Evolutionary conservation across 78 protist species (phyloP).

Genomic region (Chrysochromulina tobinii): DNA sequence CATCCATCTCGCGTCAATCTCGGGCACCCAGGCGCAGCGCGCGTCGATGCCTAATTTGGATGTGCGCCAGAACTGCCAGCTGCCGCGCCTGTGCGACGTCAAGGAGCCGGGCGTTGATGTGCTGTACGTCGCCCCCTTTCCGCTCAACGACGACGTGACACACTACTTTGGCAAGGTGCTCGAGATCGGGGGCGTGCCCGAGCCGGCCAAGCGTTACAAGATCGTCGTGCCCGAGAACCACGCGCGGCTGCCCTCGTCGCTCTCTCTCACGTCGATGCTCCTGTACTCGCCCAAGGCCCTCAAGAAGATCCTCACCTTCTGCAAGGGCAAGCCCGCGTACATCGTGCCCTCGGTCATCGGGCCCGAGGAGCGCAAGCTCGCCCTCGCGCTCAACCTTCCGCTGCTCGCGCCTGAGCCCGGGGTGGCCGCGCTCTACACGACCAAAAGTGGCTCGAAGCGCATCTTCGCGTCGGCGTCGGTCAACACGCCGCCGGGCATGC

Average conservation of each 20-base stretch:
- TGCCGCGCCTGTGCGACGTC: conserved; percentile 19
- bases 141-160: conserved; percentile 21
- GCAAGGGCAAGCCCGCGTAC: conserved; percentile 19
- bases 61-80: conserved; percentile 22
- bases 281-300: background rate
- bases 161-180: conserved; percentile 17
- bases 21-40: conserved; percentile 9
- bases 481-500: conserved; percentile 40
- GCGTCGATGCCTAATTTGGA: background rate
- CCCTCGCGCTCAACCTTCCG: conserved; percentile 25
- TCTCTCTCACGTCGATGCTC: background rate
- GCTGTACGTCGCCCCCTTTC: conserved; percentile 41
- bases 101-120: conserved; percentile 32
- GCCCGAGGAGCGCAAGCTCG: conserved; percentile 23
- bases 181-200: background rate
- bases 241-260: conserved; percentile 2
- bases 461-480: conserved; percentile 43
- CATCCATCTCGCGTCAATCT: conserved; percentile 47
- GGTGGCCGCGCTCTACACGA: background rate
- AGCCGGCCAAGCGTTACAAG: background rate
- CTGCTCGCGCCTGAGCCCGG: conserved; percentile 13
- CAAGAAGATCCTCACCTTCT: background rate
- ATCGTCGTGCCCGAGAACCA: conserved; percentile 45
- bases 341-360: conserved; percentile 36
- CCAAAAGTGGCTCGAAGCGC: conserved; percentile 43